Evolutionary conservation across 1,139 yeast species (phyloP).

Genomic region (Yamadazyma oceani): DNA sequence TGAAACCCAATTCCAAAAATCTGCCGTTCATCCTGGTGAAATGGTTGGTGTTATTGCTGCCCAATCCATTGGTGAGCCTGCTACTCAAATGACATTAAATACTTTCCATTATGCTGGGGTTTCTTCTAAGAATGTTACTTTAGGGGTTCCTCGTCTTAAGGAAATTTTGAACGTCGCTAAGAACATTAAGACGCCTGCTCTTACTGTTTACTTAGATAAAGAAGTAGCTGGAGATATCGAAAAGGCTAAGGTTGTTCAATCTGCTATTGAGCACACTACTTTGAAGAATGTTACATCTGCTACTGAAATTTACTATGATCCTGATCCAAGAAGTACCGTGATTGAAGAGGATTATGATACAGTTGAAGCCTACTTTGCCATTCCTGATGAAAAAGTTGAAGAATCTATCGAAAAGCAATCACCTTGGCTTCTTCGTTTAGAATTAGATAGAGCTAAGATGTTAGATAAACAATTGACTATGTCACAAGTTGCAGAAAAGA

Average conservation of each 20-base stretch:
- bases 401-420: slow-evolving; percentile 91
- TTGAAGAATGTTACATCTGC: slow-evolving; percentile 95
- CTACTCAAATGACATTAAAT: slow-evolving; percentile 98
- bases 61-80: slow-evolving; percentile 99
- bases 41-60: slow-evolving; percentile 99
- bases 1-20: slow-evolving; percentile 88
- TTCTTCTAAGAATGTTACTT: slow-evolving; percentile 96
- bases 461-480: slow-evolving; percentile 95
- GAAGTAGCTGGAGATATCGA: slow-evolving; percentile 87
- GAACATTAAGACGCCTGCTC: slow-evolving; percentile 97
- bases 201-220: slow-evolving; percentile 83
- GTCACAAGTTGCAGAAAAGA: slow-evolving; percentile 98
- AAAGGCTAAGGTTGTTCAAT: slow-evolving; percentile 90
- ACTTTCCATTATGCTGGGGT: slow-evolving; percentile 99
- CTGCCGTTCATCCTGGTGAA: slow-evolving; percentile 97
- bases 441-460: slow-evolving; percentile 98
- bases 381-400: slow-evolving; percentile 97
- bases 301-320: slow-evolving; percentile 95
- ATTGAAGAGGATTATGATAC: slow-evolving; percentile 96
- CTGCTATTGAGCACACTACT: slow-evolving; percentile 95
- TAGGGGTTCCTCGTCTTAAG: slow-evolving; percentile 99
- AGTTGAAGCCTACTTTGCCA: slow-evolving; percentile 94
- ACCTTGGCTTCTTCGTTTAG: slow-evolving; percentile 96
- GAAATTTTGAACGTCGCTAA: slow-evolving; percentile 98
- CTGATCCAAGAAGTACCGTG: slow-evolving; percentile 94